Evolutionary conservation across 257 asterid species (phyloP).

Genomic region (Ajuga chamaepitys): DNA sequence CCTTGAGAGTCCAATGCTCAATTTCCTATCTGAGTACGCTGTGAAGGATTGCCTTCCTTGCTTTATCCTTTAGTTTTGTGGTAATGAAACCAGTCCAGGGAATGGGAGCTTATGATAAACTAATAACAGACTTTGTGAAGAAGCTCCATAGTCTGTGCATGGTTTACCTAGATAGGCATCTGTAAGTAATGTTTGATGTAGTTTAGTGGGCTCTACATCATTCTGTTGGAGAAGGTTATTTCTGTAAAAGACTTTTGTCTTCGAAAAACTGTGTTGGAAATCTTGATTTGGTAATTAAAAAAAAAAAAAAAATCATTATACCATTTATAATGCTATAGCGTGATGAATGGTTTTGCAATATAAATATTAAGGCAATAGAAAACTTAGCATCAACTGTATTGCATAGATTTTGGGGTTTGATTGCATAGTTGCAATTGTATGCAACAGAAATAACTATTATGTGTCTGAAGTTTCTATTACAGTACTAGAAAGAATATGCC

Average conservation of each 20-base stretch:
- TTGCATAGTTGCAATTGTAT: not conserved
- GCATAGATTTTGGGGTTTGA: not conserved
- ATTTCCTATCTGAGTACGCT: not conserved
- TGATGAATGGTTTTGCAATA: not conserved
- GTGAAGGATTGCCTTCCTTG: not conserved
- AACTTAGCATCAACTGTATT: not conserved
- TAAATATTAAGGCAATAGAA: conserved; percentile 2
- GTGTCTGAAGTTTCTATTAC: not conserved
- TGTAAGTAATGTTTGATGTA: not conserved
- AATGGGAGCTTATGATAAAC: not conserved
- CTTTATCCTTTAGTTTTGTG: conserved; percentile 1
- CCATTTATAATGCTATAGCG: not conserved
- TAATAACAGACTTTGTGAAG: not conserved
- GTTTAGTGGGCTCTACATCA: not conserved
- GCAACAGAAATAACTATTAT: not conserved
- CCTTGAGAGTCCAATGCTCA: not conserved
- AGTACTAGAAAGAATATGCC: conserved; percentile 5
- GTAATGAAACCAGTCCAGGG: not conserved
- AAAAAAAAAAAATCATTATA: not conserved
- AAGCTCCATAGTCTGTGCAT: not conserved
- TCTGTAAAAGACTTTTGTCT: not conserved
- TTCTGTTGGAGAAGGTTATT: not conserved
- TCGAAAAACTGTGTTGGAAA: not conserved
- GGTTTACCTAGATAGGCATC: not conserved
- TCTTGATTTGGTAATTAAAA: not conserved